Evolutionary conservation across 164 flowering plant genomes (phyloP).

Genomic region (Vitis labrusca): DNA sequence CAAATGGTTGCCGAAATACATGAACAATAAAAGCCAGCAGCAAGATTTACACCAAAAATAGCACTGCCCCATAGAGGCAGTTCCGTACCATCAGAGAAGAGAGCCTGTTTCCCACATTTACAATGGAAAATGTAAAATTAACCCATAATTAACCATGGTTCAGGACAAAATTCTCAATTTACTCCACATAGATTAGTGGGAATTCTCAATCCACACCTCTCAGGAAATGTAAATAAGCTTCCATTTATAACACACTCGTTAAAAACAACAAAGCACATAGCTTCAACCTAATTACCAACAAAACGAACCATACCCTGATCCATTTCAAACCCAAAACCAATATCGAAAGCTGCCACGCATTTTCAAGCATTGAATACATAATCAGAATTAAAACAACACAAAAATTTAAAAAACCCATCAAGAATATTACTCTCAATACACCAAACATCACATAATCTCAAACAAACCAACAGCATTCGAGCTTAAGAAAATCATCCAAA

Average conservation of each 20-base stretch:
- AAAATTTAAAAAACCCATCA: slow-evolving; percentile 14
- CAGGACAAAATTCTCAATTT: not conserved
- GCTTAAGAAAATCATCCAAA: not conserved
- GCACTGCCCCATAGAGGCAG: too few species aligned
- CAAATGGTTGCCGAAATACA: too few species aligned
- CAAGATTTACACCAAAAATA: not conserved
- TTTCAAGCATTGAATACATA: not conserved
- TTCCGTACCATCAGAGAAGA: not conserved
- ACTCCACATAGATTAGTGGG: not conserved
- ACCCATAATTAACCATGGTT: not conserved
- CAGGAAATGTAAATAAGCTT: not conserved
- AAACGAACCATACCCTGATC: not conserved
- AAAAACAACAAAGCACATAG: not conserved
- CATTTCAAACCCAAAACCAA: not conserved
- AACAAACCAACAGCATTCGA: slow-evolving; percentile 8
- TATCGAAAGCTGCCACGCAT: too few species aligned
- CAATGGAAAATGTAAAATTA: not conserved
- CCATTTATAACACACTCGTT: not conserved
- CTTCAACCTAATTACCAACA: not conserved
- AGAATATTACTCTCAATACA: not conserved
- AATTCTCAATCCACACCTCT: not conserved
- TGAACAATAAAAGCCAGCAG: not conserved
- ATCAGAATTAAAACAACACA: not conserved
- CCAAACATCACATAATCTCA: slow-evolving; percentile 9
- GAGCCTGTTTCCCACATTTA: not conserved